Evolutionary conservation across 345 rosid genomes (phyloP), one percentile per base, ranked within the genome.

Genomic region (Psidium friedrichsthalianum): DNA sequence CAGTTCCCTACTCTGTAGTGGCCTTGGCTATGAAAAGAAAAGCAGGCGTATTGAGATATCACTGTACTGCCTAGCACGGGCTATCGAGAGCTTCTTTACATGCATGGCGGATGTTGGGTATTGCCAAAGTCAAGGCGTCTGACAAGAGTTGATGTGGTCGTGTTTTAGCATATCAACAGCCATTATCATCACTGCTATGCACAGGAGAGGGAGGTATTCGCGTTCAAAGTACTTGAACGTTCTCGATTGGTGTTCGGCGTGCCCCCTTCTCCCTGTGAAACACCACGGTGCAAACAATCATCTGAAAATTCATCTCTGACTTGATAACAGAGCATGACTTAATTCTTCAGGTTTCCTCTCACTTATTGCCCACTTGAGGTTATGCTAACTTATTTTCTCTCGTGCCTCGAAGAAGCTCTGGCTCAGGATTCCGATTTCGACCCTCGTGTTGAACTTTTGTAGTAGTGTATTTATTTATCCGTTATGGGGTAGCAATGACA

Each of bases 31-130:
- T 21, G 99, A 97, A 89, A 97, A 97, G 93, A 97, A 94, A 87
- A 94, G 99, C 90, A 93, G 97, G 89, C 92, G 98, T 76, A 95
- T 94, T 20, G 98, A 97, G 90, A 93, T 95, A 87, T 95, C 99
- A 59, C 95, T 97, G n/a, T 97, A 95, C 90, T 95, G 99, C 91
- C 93, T 97, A 55, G 94, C 97, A n/a, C 92, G 99, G 80, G 98
- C 98, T 57, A 93, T 95, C 40, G 98, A 97, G 91, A 97, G 99
- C 92, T 95, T 97, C 94, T 95, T 92, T 89, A 89, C 93, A 21
- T 95, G 96, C 90, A 87, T 93, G 94, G 87, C 88, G 5, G 98
- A 95, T 64, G 85, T 76, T 0, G 98, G 98, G 56, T 95, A 94
- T 87, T 95, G 85, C 93, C 94, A 2, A 84, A 85, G 36, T 88